Percentiles rank a stretch among this genome's conserved stretches.
phyloP scores from a whole-genome alignment of 192 early-diverging fungal species.

The Physocladia obscura region DNA sequence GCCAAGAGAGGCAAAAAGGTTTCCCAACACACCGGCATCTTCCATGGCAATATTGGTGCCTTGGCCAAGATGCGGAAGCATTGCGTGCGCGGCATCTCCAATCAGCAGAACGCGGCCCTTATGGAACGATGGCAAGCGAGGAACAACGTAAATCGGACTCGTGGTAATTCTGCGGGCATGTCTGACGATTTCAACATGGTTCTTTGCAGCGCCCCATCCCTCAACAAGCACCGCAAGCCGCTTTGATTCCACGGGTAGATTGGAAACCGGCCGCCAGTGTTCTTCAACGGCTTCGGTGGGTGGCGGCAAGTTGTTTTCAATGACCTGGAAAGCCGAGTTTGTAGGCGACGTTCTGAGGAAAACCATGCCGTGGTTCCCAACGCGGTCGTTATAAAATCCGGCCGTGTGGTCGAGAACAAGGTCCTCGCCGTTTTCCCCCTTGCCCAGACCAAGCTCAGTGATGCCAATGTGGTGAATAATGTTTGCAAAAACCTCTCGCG shows the following conservation, averaged over 20 bases:
- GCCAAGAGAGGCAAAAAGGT: not conserved
- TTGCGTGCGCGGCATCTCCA: constrained; percentile 28
- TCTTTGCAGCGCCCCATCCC: not conserved
- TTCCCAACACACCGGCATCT: constrained; percentile 23
- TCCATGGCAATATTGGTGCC: constrained; percentile 29
- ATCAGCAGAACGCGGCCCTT: constrained; percentile 10
- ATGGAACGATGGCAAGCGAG: not conserved
- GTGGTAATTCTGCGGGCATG: not conserved
- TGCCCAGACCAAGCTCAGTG: not conserved
- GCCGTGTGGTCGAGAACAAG: not conserved
- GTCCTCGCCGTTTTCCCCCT: not conserved
- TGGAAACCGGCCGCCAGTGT: not conserved
- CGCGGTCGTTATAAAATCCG: not conserved
- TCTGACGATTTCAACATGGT: not conserved
- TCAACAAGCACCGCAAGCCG: not conserved
- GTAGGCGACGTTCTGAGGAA: not conserved
- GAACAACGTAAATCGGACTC: not conserved
- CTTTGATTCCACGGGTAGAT: not conserved
- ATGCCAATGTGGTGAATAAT: not conserved
- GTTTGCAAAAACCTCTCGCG: not conserved
- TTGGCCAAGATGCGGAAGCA: constrained; percentile 30
- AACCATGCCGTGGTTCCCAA: not conserved
- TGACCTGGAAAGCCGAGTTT: not conserved
- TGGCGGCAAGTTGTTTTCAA: not conserved
- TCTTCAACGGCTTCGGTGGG: not conserved